Percentiles rank a stretch among this genome's conserved stretches.
phyloP scores from a whole-genome alignment of 345 rosid genomes.

The Eucalyptus tenuipes region DNA sequence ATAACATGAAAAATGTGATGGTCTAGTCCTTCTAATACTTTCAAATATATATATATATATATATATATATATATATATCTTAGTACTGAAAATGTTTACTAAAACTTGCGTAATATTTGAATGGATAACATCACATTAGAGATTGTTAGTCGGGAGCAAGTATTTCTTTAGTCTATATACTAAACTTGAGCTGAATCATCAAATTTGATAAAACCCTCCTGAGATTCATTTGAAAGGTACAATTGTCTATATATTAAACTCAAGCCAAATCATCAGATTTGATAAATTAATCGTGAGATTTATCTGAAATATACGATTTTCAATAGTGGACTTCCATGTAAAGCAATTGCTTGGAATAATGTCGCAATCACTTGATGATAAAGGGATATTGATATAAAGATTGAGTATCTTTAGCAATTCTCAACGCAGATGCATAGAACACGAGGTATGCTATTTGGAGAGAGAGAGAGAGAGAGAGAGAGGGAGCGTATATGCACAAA shows the following conservation, averaged over 20 bases:
- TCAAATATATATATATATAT: neutral
- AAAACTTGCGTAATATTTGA: neutral
- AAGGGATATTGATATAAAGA: neutral
- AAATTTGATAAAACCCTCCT: neutral
- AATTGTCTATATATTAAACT: neutral
- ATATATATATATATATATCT: neutral
- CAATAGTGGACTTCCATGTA: neutral
- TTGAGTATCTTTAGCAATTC: neutral
- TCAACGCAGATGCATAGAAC: neutral
- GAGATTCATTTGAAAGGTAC: fast-evolving
- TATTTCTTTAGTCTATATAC: neutral
- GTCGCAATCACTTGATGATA: neutral
- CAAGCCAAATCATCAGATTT: neutral
- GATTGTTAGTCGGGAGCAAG: neutral
- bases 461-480: neutral
- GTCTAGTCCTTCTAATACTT: neutral
- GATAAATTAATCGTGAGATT: neutral
- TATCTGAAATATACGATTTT: neutral
- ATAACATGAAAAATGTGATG: neutral
- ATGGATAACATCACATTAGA: neutral
- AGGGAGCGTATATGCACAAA: neutral
- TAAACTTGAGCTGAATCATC: fast-evolving
- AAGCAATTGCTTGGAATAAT: neutral
- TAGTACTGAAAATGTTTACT: neutral
- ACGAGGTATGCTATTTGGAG: neutral